A percentile compares a stretch with the other conserved stretches of the same genome.
Evolutionary conservation across 306 rosid genomes (phyloP).

Genomic region (Geum urbanum): DNA sequence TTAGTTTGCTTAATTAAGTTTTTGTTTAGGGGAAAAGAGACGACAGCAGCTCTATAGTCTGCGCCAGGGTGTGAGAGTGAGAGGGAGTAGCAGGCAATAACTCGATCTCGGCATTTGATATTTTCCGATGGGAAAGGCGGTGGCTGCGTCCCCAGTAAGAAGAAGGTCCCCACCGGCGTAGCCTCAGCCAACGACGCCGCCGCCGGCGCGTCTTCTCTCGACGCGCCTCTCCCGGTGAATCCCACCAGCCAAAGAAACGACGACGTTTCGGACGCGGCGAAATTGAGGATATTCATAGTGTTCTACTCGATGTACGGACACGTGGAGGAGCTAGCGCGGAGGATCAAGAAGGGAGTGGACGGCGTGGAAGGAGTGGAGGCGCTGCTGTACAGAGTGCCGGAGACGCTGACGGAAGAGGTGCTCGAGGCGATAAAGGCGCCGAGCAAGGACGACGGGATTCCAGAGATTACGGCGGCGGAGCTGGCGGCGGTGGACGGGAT

Average conservation of each 20-base stretch:
- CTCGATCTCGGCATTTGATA: no score
- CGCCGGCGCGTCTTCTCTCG: not conserved
- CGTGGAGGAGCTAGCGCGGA: constrained; percentile 70
- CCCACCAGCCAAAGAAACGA: not conserved
- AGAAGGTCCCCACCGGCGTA: constrained; percentile 39
- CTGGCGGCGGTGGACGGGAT: constrained; percentile 65
- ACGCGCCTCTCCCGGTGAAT: constrained; percentile 30
- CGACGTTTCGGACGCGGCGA: constrained; percentile 19
- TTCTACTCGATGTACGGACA: constrained; percentile 96
- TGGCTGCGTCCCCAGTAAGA: constrained; percentile 95
- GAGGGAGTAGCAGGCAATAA: not conserved
- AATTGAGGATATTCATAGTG: constrained; percentile 65
- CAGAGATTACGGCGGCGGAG: constrained; percentile 60
- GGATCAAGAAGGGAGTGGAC: constrained; percentile 84
- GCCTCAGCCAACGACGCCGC: constrained; percentile 25
- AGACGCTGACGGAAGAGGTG: constrained; percentile 67
- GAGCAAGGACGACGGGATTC: constrained; percentile 52
- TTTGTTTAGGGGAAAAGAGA: no score
- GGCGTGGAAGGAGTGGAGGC: constrained; percentile 74
- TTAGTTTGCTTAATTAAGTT: no score
- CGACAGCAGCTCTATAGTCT: not conserved
- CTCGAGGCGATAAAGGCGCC: constrained; percentile 70
- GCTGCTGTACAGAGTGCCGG: constrained; percentile 70
- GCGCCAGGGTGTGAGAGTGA: not conserved
- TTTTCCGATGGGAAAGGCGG: constrained; percentile 72